These are phyloP conservation scores for Pythium utonaiense DNA, from an alignment of 352 stramenopile genomes.

Conservation along the genomic window DNA sequence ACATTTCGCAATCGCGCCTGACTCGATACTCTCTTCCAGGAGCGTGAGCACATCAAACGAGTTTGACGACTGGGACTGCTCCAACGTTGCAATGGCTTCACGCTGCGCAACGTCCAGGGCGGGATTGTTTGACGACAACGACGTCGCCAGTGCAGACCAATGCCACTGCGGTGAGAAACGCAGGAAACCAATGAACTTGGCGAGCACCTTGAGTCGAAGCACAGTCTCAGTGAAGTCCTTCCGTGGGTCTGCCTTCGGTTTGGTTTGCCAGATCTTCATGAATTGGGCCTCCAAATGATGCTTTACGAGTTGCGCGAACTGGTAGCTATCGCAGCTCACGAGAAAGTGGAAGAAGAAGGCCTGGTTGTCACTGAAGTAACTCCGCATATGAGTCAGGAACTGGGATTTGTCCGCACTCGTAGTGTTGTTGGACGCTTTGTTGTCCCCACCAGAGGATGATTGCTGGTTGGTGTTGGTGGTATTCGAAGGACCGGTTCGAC, in stretches of 20 bases:
- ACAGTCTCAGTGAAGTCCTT: slow-evolving; percentile 61
- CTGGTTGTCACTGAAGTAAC: slow-evolving; percentile 61
- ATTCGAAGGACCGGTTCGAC: background rate
- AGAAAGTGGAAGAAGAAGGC: slow-evolving; percentile 77
- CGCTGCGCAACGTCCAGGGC: slow-evolving; percentile 46
- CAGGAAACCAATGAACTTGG: slow-evolving; percentile 65
- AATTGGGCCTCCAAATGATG: slow-evolving; percentile 55
- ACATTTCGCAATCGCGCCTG: slow-evolving; percentile 45
- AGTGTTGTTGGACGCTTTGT: background rate
- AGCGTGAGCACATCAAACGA: slow-evolving; percentile 44
- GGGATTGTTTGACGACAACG: slow-evolving; percentile 35
- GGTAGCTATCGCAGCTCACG: slow-evolving; percentile 55
- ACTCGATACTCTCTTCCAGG: slow-evolving; percentile 40
- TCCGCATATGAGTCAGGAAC: slow-evolving; percentile 30
- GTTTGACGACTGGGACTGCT: slow-evolving; percentile 24
- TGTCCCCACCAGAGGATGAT: background rate
- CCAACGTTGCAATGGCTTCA: slow-evolving; percentile 48
- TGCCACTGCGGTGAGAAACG: slow-evolving; percentile 62
- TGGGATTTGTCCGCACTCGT: background rate
- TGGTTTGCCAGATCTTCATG: slow-evolving; percentile 22
- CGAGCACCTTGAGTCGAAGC: slow-evolving; percentile 57
- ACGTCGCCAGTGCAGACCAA: slow-evolving; percentile 32
- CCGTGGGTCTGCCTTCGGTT: slow-evolving; percentile 31
- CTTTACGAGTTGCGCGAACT: slow-evolving; percentile 59
- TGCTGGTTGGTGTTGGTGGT: background rate